Base-by-base conservation (phyloP, 78 protist genomes). In the Cavenderia fasciculata region DNA sequence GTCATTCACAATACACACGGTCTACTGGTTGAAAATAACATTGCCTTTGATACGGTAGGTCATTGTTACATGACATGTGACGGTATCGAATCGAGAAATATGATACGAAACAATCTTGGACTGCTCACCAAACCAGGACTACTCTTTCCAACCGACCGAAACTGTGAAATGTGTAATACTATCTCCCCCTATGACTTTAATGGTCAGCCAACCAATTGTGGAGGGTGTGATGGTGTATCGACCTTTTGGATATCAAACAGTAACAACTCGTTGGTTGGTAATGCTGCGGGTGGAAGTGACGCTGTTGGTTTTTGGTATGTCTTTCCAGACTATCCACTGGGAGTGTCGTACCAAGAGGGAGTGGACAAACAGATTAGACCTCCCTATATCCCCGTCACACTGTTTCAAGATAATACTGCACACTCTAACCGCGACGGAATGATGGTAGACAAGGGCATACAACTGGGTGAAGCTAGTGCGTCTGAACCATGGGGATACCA, bases 51-150 rank as follows among this genome's bases (percentile, higher is more conserved):
- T 33, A 44, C 69, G 0, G 33, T 70, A 51, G 95, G 95, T 4
- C 95, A 92, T 61, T 66, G 87, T 8, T 74, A 16, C 84, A 86
- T 92, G 86, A 6, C 85, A 23, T 79, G 86, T 52, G 95, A 92
- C 61, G 95, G 92, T 23, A 69, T 63, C 38, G 95, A 92, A 62
- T 46, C 59, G 29, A 46, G 10, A 19, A 92, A 92, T 68, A 11
- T 2, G 0, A 21, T 92, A 1, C 18, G 19, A 4, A 19, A 41
- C 40, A 86, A 86, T 57, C 25, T 88, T 3, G 94, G 87, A 31
- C 7, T 76, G 2, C 21, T 65, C 0, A 77, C 94, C 0, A 59
- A 36, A 47, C 27, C 16, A 23, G 78, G 78, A 4, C 25, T 77
- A 40, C 4, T 88, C 1, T 29, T 65, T 2, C 94, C 94, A 6